A percentile compares a stretch with the other conserved stretches of the same genome.
phyloP scores from a whole-genome alignment of 139 green algal species.

The Gonium pectorale region DNA sequence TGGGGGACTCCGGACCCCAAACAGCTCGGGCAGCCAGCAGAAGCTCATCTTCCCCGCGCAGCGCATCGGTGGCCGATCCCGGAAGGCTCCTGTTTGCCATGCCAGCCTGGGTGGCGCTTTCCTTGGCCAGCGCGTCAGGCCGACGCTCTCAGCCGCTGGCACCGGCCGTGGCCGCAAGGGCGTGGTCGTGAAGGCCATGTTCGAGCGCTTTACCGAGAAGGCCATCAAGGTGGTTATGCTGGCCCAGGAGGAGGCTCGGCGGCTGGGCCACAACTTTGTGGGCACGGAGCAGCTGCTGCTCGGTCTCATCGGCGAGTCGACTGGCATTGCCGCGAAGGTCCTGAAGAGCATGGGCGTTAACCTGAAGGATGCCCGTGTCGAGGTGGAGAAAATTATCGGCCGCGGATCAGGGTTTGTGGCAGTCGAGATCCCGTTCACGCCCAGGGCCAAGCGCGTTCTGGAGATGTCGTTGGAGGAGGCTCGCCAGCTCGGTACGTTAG shows the following conservation, averaged over 20 bases:
- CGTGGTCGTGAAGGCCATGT: constrained; percentile 80
- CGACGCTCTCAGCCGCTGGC: constrained; percentile 8
- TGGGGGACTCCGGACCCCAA: too few relatives aligned
- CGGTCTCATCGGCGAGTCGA: constrained; percentile 98
- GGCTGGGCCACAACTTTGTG: constrained; percentile 99
- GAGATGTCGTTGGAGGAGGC: constrained; percentile 99
- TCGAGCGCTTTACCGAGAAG: constrained; percentile 99
- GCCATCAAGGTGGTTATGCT: constrained; percentile 97
- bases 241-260: constrained; percentile 96
- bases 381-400: constrained; percentile 99
- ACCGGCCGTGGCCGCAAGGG: not conserved
- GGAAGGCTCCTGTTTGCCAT: constrained; percentile 23
- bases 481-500: constrained; percentile 95
- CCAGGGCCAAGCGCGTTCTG: constrained; percentile 97
- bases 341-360: constrained; percentile 99
- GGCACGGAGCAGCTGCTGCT: constrained; percentile 99
- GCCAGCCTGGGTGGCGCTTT: constrained; percentile 20
- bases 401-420: constrained; percentile 97
- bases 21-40: too few relatives aligned
- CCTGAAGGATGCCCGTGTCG: constrained; percentile 94
- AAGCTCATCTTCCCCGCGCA: not conserved
- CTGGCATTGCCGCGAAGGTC: constrained; percentile 99
- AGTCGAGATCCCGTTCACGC: constrained; percentile 99
- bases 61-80: constrained; percentile 14
- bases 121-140: constrained; percentile 37